These are phyloP conservation scores for Calonectria multiphialidica DNA, from an alignment of 2,329 filamentous ascomycete species.

Conservation along the genomic window DNA sequence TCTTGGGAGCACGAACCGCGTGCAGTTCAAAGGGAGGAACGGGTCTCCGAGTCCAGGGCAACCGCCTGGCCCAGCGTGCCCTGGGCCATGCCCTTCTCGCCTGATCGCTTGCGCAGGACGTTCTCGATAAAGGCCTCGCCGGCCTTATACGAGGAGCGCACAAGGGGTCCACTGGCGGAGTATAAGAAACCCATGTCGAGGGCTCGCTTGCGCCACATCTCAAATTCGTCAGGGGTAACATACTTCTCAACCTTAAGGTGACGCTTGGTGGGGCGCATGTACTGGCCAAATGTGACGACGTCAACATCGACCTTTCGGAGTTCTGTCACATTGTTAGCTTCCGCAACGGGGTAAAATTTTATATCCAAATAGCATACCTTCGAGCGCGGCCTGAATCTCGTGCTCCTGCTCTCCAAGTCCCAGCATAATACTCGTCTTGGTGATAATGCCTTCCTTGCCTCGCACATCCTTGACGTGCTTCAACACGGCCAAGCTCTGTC, in stretches of 20 bases:
- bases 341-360: background rate
- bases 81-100: constrained; percentile 52
- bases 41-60: constrained; percentile 50
- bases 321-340: constrained; percentile 60
- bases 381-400: constrained; percentile 83
- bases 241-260: constrained; percentile 98
- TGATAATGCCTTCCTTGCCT: constrained; percentile 80
- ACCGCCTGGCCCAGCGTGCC: constrained; percentile 54
- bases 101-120: constrained; percentile 85
- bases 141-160: constrained; percentile 96
- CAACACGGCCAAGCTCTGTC: constrained; percentile 85
- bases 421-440: constrained; percentile 99
- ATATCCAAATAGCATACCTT: constrained; percentile 59
- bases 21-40: constrained; percentile 35
- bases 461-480: constrained; percentile 83
- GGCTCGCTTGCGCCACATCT: constrained; percentile 89
- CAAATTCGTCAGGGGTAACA: constrained; percentile 90
- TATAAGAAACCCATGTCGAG: constrained; percentile 97
- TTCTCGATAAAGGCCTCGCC: constrained; percentile 99
- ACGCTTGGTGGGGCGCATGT: constrained; percentile 98
- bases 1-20: constrained; percentile 5
- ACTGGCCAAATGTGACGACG: constrained; percentile 99
- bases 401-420: constrained; percentile 93
- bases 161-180: constrained; percentile 92
- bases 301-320: constrained; percentile 86